Percentiles rank a stretch among this genome's conserved stretches.
phyloP scores from a whole-genome alignment of 2,329 filamentous ascomycete species.

The Aspergillus japonicus region DNA sequence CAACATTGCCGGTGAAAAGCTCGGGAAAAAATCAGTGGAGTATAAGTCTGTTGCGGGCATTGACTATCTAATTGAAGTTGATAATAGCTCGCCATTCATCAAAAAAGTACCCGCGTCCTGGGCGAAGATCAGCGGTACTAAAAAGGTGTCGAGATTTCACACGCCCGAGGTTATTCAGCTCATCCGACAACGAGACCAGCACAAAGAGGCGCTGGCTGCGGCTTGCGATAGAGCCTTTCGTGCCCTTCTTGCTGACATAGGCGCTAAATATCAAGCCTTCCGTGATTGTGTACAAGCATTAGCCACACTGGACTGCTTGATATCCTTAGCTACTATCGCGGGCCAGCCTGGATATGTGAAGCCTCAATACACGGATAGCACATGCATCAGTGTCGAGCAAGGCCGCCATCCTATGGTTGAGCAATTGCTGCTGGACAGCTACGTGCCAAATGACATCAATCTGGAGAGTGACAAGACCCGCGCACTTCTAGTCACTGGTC shows the following conservation, averaged over 20 bases:
- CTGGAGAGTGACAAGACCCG: constrained; percentile 66
- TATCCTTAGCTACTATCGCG: constrained; percentile 82
- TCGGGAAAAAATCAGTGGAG: constrained; percentile 70
- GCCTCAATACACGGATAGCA: constrained; percentile 65
- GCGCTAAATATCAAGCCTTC: constrained; percentile 81
- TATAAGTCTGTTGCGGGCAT: constrained; percentile 87
- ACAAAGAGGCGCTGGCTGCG: constrained; percentile 88
- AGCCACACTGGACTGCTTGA: constrained; percentile 82
- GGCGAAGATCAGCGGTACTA: constrained; percentile 92
- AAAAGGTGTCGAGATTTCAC: constrained; percentile 88
- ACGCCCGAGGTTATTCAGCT: constrained; percentile 84
- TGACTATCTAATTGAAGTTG: constrained; percentile 90
- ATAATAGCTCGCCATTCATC: constrained; percentile 67
- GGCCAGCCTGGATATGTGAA: constrained; percentile 83
- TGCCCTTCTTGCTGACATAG: constrained; percentile 69
- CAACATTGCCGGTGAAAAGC: constrained; percentile 64
- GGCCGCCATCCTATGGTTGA: constrained; percentile 96
- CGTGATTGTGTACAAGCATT: constrained; percentile 85
- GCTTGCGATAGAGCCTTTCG: constrained; percentile 84
- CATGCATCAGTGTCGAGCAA: constrained; percentile 66
- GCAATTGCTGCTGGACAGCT: constrained; percentile 77
- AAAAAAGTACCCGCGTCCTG: constrained; percentile 91
- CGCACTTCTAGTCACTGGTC: constrained; percentile 87
- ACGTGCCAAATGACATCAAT: constrained; percentile 84
- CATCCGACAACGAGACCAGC: constrained; percentile 84